These are phyloP conservation scores for Penicillium freii DNA, from an alignment of 2,329 filamentous ascomycete species.

Conservation along the genomic window DNA sequence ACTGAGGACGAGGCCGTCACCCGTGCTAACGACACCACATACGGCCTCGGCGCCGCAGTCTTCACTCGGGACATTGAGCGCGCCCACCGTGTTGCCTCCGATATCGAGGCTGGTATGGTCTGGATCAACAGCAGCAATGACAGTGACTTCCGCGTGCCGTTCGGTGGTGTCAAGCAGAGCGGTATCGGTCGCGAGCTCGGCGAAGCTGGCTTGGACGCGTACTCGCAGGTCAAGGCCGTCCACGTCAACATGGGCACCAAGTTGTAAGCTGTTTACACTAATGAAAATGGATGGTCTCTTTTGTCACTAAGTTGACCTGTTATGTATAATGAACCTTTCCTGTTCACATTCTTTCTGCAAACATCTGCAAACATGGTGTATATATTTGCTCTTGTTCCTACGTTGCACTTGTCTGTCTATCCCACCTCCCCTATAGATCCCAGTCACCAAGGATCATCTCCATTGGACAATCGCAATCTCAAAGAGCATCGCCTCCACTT, in stretches of 20 bases:
- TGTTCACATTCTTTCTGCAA: neutral
- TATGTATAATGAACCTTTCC: conserved; percentile 16
- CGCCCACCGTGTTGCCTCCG: conserved; percentile 55
- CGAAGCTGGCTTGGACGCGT: conserved; percentile 60
- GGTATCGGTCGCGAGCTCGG: conserved; percentile 62
- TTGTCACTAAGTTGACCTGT: conserved; percentile 15
- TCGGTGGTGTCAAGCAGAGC: conserved; percentile 62
- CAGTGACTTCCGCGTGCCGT: conserved; percentile 52
- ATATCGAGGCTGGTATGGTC: conserved; percentile 67
- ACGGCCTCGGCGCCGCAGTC: conserved; percentile 36
- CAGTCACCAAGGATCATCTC: neutral
- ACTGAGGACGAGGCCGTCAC: conserved; percentile 58
- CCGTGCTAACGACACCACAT: conserved; percentile 56
- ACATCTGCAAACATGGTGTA: neutral
- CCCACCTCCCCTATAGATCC: neutral
- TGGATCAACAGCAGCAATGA: conserved; percentile 64
- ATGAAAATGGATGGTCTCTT: neutral
- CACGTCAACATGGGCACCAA: conserved; percentile 47
- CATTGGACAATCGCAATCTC: neutral
- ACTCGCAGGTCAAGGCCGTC: conserved; percentile 58
- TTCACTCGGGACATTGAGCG: conserved; percentile 58
- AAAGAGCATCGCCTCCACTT: neutral
- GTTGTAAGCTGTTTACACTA: conserved; percentile 27
- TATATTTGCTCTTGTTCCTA: neutral
- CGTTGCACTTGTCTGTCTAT: neutral